These are phyloP conservation scores for Chaetoscypha palmicola DNA, from an alignment of 2,329 filamentous ascomycete genomes.

Conservation along the genomic window DNA sequence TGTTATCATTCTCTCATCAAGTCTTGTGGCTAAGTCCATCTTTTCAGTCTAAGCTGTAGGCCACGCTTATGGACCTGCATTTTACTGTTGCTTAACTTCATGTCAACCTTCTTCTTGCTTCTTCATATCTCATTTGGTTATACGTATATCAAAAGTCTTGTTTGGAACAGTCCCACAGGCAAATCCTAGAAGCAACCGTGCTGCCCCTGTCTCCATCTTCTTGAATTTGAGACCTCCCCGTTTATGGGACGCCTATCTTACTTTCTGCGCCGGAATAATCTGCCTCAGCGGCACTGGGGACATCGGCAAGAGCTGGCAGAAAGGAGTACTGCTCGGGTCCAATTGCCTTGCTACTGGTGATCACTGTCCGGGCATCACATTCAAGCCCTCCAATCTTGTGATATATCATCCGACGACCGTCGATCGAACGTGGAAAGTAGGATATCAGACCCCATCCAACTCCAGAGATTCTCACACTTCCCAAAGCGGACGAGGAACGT, in stretches of 20 bases:
- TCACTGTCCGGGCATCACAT: constrained; percentile 26
- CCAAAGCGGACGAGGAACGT: constrained; percentile 26
- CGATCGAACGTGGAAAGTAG: constrained; percentile 29
- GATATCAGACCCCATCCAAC: constrained; percentile 22
- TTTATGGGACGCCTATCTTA: constrained; percentile 14
- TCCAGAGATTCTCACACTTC: constrained; percentile 18
- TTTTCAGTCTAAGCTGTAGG: background rate
- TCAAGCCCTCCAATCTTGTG: constrained; percentile 26
- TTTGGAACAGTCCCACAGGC: constrained; percentile 19
- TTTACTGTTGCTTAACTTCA: constrained; percentile 13
- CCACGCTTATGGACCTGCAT: constrained; percentile 11
- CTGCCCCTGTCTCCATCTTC: constrained; percentile 21
- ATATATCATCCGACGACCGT: constrained; percentile 28
- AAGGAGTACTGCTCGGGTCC: constrained; percentile 26
- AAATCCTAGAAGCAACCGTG: constrained; percentile 21
- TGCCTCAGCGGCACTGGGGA: constrained; percentile 11
- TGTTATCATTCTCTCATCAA: constrained; percentile 14
- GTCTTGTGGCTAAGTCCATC: constrained; percentile 20
- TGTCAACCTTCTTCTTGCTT: constrained; percentile 1
- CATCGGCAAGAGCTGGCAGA: constrained; percentile 17
- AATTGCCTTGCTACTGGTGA: constrained; percentile 27
- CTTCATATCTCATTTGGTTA: constrained; percentile 10
- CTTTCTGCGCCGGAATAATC: constrained; percentile 19
- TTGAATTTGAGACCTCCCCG: constrained; percentile 21
- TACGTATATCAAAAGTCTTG: constrained; percentile 15